Conservation (phyloP, 805 yeast species). For the Candida succiphila region DNA sequence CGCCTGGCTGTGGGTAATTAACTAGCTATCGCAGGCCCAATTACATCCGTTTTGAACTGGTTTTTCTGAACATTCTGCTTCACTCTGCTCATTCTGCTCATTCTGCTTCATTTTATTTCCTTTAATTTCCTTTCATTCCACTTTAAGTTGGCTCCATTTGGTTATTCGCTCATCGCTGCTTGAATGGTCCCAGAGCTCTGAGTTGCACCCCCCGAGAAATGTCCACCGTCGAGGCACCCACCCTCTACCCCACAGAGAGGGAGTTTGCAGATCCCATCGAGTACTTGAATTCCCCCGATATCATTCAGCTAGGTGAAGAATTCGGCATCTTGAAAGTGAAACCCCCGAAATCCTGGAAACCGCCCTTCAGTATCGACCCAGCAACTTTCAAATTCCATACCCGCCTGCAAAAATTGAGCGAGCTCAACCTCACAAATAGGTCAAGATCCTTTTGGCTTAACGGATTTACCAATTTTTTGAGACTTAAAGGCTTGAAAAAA, state of each 20-base stretch:
- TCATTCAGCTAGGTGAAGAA: conserved; percentile 30
- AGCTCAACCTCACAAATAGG: conserved; percentile 52
- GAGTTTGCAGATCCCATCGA: conserved; percentile 42
- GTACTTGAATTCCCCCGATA: conserved; percentile 32
- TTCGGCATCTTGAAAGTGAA: conserved; percentile 43
- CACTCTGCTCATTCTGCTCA: too few species aligned
- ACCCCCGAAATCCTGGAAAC: conserved; percentile 45
- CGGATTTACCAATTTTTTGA: conserved; percentile 48
- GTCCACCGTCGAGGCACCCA: conserved; percentile 31
- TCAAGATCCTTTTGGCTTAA: conserved; percentile 52
- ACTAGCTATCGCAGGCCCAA: too few species aligned
- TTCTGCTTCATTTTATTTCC: too few species aligned
- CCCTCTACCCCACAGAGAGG: conserved; percentile 30
- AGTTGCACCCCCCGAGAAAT: background rate
- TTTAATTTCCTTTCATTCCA: too few species aligned
- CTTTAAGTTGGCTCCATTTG: too few species aligned
- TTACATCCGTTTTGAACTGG: too few species aligned
- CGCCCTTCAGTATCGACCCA: conserved; percentile 45
- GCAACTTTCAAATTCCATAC: conserved; percentile 53
- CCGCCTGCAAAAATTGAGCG: conserved; percentile 56
- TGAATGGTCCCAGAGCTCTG: too few species aligned
- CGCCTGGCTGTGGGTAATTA: too few species aligned
- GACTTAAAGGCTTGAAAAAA: conserved; percentile 28
- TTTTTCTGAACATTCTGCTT: too few species aligned
- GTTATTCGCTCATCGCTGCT: too few species aligned